Percentiles rank a stretch among this genome's conserved stretches.
phyloP scores from a whole-genome alignment of 2,329 filamentous ascomycete genomes.

The Cucurbitaria berberidis region DNA sequence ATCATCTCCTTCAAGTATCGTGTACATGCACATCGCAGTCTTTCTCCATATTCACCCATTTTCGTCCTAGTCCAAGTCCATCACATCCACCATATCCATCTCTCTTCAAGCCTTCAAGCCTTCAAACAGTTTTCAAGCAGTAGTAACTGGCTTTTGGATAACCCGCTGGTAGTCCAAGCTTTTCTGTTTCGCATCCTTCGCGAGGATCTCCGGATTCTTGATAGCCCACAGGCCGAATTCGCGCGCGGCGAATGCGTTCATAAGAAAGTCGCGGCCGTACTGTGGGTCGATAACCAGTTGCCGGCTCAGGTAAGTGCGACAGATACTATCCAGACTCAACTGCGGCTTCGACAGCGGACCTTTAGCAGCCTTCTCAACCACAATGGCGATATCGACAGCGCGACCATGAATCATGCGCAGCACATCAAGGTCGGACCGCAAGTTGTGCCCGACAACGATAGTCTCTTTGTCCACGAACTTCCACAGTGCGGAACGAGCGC shows the following conservation, averaged over 20 bases:
- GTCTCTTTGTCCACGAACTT: constrained; percentile 41
- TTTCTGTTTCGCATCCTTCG: constrained; percentile 45
- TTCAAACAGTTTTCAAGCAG: background rate
- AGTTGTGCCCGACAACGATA: constrained; percentile 44
- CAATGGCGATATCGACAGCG: constrained; percentile 39
- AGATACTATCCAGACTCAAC: constrained; percentile 39
- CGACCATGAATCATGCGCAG: constrained; percentile 46
- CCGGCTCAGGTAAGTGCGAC: constrained; percentile 22
- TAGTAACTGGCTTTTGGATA: background rate
- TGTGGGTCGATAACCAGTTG: constrained; percentile 18
- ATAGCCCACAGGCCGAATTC: constrained; percentile 58
- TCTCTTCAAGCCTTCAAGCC: background rate
- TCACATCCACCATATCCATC: background rate
- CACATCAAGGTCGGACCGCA: constrained; percentile 41
- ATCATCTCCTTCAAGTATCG: background rate
- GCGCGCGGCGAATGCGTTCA: constrained; percentile 58
- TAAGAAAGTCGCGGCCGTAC: constrained; percentile 56
- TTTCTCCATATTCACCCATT: background rate
- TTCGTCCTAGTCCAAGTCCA: background rate
- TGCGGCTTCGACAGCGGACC: constrained; percentile 40
- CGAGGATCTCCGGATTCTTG: constrained; percentile 47
- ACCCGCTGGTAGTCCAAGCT: constrained; percentile 32
- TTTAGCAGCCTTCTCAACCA: constrained; percentile 43
- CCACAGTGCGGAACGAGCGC: constrained; percentile 38
- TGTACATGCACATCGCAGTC: background rate